A percentile compares a stretch with the other conserved stretches of the same genome.
Conservation (phyloP, 73 alveolate species). For the Paramecium caudatum region DNA sequence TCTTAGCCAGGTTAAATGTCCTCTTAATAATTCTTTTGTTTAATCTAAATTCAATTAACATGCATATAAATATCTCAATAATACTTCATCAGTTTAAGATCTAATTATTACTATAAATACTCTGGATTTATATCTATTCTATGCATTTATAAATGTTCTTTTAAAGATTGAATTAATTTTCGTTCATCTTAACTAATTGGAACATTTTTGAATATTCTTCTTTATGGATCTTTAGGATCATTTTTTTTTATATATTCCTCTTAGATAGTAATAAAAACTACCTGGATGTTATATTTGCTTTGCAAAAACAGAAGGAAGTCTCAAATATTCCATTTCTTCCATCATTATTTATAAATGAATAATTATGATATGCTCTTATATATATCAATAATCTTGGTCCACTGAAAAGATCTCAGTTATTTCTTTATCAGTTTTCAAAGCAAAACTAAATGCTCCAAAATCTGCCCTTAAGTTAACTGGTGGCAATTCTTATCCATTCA, state of each 20-base stretch:
- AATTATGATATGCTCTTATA: neutral
- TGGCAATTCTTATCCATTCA: too few relatives aligned
- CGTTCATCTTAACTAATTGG: conserved; percentile 13
- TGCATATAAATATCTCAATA: conserved; percentile 51
- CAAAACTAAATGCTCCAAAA: too few relatives aligned
- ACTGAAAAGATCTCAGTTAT: too few relatives aligned
- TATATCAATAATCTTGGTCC: too few relatives aligned
- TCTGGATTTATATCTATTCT: conserved; percentile 40
- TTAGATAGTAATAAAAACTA: neutral
- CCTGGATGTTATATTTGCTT: conserved; percentile 33
- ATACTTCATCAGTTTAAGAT: conserved; percentile 58
- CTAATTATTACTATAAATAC: conserved; percentile 3
- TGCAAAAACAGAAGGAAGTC: conserved; percentile 27
- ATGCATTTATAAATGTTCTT: neutral
- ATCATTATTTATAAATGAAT: neutral
- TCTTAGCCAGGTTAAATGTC: conserved; percentile 18
- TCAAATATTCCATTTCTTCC: conserved; percentile 47
- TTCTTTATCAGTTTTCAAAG: too few relatives aligned
- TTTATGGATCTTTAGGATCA: neutral
- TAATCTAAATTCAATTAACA: neutral
- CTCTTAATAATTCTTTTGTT: neutral
- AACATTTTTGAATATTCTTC: conserved; percentile 55
- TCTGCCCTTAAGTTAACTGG: too few relatives aligned
- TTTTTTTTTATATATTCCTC: conserved; percentile 45
- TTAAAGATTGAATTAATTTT: neutral